These are phyloP conservation scores for Talaromyces rugulosus DNA, from an alignment of 2,329 filamentous ascomycete species.

Conservation along the genomic window DNA sequence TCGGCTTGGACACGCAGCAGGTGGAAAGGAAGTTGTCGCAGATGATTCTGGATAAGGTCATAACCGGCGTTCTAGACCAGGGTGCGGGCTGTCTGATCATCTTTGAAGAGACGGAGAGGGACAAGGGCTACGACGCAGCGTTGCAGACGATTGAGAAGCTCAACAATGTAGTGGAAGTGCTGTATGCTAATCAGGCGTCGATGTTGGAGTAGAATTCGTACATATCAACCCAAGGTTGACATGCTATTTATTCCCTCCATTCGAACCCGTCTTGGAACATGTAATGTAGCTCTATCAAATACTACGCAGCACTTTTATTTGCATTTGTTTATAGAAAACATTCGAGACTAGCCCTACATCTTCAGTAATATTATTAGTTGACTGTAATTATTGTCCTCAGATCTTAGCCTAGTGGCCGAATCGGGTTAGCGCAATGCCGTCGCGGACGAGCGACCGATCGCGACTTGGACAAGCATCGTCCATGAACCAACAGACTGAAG, in stretches of 20 bases:
- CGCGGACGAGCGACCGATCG: conserved; percentile 1
- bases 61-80: conserved; percentile 94
- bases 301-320: neutral
- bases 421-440: conserved; percentile 10
- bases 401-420: neutral
- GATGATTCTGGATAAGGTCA: conserved; percentile 99
- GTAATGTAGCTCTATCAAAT: neutral
- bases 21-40: conserved; percentile 97
- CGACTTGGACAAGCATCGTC: conserved; percentile 7
- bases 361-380: neutral
- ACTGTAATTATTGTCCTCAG: neutral
- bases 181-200: conserved; percentile 97
- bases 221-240: neutral
- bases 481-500: neutral
- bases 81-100: conserved; percentile 97
- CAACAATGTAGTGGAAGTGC: conserved; percentile 91
- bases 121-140: conserved; percentile 90
- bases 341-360: neutral
- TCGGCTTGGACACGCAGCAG: conserved; percentile 90
- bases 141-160: conserved; percentile 94
- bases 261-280: neutral
- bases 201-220: conserved; percentile 68
- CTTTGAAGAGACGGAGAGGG: conserved; percentile 89
- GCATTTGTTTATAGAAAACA: neutral
- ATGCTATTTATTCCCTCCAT: neutral